These are phyloP conservation scores for Hemileccinum impolitum DNA, from an alignment of 768 basidiomycete genomes.

Conservation along the genomic window DNA sequence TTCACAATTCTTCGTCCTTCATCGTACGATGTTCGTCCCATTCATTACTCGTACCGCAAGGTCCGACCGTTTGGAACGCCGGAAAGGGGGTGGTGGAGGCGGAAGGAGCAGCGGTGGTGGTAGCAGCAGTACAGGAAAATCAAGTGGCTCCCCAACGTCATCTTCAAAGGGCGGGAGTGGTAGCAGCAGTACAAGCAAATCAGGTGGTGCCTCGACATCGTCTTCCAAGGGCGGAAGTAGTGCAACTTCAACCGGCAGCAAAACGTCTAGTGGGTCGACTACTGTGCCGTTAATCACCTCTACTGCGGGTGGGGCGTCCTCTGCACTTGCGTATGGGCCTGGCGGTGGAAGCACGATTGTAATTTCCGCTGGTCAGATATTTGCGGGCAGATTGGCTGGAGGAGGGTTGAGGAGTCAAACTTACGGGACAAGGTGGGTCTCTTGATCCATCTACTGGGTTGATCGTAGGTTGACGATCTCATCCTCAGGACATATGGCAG, in stretches of 20 bases:
- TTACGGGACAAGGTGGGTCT: constrained; percentile 41
- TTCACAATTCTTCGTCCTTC: too few species aligned
- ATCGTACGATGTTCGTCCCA: constrained; percentile 19
- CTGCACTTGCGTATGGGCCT: constrained; percentile 31
- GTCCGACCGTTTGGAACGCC: constrained; percentile 15
- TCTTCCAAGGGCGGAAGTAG: too few species aligned
- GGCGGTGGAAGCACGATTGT: constrained; percentile 31
- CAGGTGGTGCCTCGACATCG: background rate
- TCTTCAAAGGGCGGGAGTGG: constrained; percentile 4
- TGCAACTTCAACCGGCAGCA: too few species aligned
- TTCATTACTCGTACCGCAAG: constrained; percentile 6
- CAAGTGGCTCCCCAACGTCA: constrained; percentile 7
- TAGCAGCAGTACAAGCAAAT: background rate
- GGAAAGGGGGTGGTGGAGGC: constrained; percentile 34
- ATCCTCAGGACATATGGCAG: constrained; percentile 52
- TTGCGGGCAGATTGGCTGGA: constrained; percentile 48
- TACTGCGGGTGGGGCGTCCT: constrained; percentile 21
- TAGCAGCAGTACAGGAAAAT: constrained; percentile 9
- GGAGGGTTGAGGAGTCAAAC: constrained; percentile 48
- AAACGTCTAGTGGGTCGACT: background rate
- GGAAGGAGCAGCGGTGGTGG: constrained; percentile 19
- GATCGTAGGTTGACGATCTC: background rate
- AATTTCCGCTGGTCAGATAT: constrained; percentile 44
- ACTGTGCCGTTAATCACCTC: constrained; percentile 19
- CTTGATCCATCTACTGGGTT: background rate